Base-by-base conservation (phyloP, 306 rosid species). In the Trifolium subterraneum region DNA sequence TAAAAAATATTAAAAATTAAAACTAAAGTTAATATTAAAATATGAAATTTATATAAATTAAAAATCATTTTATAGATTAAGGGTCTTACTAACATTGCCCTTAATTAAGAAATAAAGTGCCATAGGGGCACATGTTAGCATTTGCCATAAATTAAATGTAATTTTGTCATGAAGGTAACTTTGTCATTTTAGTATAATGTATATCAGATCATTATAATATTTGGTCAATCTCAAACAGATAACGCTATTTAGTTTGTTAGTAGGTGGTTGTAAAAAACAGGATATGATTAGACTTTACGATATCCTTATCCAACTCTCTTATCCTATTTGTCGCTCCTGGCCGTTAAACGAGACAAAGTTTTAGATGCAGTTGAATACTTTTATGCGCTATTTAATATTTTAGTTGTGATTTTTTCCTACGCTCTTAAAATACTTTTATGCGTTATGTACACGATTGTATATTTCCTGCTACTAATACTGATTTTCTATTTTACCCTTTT, bases 381-480 rank as follows among this genome's bases (percentile, higher is more conserved):
- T 18, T 29, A 51, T 51, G 20, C 0, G 5, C 25, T 18, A 18
- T 51, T 51, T 22, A 19, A 51, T 51, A 18, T 8, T 18, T 51
- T 51, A 6, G 58, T 18, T 18, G 58, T 51, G 25, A 51, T 8
- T 8, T 18, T 51, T 51, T 10, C 58, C 33, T 16, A 50, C 16
- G 58, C 25, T 50, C 56, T 50, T 47, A 47, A 47, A 47, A 15
- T n/a, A n/a, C n/a, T n/a, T n/a, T n/a, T n/a, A n/a, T n/a, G n/a
- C n/a, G n/a, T n/a, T n/a, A n/a, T 71, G 27, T 38, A 41, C 72
- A 25, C 60, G 60, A 36, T 8, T 67, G 12, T 65, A 39, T 64
- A 12, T 75, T 75, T 75, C 18, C 73, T 65, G 23, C 55, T 74
- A 16, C 23, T 27, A 15, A 38, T 39, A 33, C 61, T 71, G 23